These are phyloP conservation scores for Leishmania guyanensis DNA, from an alignment of 208 protist genomes.

Conservation along the genomic window DNA sequence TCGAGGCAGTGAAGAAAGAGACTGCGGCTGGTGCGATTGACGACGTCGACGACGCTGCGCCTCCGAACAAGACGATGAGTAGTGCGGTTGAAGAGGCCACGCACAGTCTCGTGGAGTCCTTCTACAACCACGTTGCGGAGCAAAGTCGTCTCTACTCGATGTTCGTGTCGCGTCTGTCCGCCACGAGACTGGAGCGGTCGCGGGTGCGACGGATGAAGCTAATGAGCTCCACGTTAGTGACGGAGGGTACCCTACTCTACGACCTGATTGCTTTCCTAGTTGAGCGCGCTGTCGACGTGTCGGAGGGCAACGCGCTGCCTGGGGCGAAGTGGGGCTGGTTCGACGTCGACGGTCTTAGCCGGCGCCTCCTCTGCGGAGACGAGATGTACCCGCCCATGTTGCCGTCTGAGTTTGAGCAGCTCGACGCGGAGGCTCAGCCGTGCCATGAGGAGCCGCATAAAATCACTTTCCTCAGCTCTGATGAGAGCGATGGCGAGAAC, in stretches of 20 bases:
- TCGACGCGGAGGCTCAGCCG: slow-evolving; percentile 31
- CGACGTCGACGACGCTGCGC: background rate
- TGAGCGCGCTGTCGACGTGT: slow-evolving; percentile 79
- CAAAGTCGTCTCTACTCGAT: slow-evolving; percentile 59
- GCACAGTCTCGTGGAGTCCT: slow-evolving; percentile 62
- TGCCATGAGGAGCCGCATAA: slow-evolving; percentile 48
- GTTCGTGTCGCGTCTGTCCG: slow-evolving; percentile 64
- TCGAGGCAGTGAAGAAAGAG: slow-evolving; percentile 16
- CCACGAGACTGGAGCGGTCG: slow-evolving; percentile 59
- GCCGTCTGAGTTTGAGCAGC: slow-evolving; percentile 23
- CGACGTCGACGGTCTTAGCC: slow-evolving; percentile 84
- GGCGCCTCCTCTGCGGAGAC: slow-evolving; percentile 49
- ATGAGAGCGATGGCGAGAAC: slow-evolving; percentile 83
- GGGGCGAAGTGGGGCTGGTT: slow-evolving; percentile 59
- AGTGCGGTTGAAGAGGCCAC: slow-evolving; percentile 51
- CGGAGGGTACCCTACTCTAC: slow-evolving; percentile 68
- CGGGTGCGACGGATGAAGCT: slow-evolving; percentile 77
- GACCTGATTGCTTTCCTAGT: slow-evolving; percentile 86
- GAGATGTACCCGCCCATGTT: slow-evolving; percentile 77
- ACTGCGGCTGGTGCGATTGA: background rate
- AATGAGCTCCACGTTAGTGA: slow-evolving; percentile 73
- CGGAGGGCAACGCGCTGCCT: slow-evolving; percentile 43
- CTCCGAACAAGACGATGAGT: slow-evolving; percentile 25
- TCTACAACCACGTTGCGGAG: slow-evolving; percentile 61
- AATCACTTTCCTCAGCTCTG: slow-evolving; percentile 83